These are phyloP conservation scores for Aspergillus bertholletiae DNA, from an alignment of 495 filamentous ascomycete species.

Conservation along the genomic window DNA sequence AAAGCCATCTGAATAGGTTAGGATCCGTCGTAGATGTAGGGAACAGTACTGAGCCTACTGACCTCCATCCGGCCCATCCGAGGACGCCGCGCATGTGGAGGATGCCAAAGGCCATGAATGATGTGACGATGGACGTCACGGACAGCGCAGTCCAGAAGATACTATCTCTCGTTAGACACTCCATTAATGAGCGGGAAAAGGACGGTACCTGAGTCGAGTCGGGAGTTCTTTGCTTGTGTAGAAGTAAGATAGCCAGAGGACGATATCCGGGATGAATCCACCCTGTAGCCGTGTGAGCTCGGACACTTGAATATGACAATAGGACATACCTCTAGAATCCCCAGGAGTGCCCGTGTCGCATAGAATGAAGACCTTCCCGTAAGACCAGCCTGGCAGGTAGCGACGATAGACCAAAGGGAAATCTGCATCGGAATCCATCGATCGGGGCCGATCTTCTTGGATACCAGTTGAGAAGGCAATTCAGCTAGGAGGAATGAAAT, in stretches of 20 bases:
- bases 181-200: conserved; percentile 8
- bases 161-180: conserved; percentile 11
- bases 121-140: conserved; percentile 40
- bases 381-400: conserved; percentile 57
- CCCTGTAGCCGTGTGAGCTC: conserved; percentile 38
- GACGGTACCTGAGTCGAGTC: conserved; percentile 49
- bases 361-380: conserved; percentile 59
- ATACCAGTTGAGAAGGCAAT: conserved; percentile 63
- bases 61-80: conserved; percentile 31
- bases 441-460: conserved; percentile 69
- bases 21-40: no score
- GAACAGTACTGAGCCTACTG: no score
- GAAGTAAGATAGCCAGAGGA: conserved; percentile 69
- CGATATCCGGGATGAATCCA: conserved; percentile 51
- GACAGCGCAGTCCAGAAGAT: conserved; percentile 63
- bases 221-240: conserved; percentile 61
- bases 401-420: conserved; percentile 67
- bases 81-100: conserved; percentile 36
- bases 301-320: not conserved
- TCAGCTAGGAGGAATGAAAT: conserved; percentile 61
- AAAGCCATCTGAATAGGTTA: conserved; percentile 31
- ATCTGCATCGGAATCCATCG: conserved; percentile 78
- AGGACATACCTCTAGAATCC: conserved; percentile 54
- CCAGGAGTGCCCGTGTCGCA: conserved; percentile 57
- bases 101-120: conserved; percentile 43